Percentiles rank a stretch among this genome's conserved stretches.
These are phyloP conservation scores for Apiotrichum domesticum DNA, from an alignment of 1,284 basidiomycete species.

Conservation along the genomic window DNA sequence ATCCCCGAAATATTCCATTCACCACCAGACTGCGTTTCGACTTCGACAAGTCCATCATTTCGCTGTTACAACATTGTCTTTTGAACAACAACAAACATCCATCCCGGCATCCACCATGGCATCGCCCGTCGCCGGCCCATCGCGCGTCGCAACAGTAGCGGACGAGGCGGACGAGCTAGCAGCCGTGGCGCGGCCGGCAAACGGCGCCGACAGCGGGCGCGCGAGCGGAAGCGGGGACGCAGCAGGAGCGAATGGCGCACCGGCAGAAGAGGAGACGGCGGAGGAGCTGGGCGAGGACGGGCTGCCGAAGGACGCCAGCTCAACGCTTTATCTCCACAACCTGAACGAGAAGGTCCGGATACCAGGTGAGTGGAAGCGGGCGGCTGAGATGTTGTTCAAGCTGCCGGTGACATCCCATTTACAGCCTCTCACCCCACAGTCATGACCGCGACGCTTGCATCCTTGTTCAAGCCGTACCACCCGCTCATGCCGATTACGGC, in stretches of 20 bases:
- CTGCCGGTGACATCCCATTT: too few relatives aligned
- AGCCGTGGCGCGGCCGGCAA: constrained; percentile 4
- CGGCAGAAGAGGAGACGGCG: constrained; percentile 10
- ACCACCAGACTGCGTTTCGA: too few relatives aligned
- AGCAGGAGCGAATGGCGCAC: background rate
- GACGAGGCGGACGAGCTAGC: constrained; percentile 22
- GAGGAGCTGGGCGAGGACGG: constrained; percentile 27
- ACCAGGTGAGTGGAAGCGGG: constrained; percentile 53
- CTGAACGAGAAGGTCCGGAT: constrained; percentile 94
- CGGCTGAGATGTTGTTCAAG: too few relatives aligned
- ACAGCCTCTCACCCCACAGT: constrained; percentile 49
- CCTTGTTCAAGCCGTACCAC: constrained; percentile 89
- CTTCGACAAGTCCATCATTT: too few relatives aligned
- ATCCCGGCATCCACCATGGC: constrained; percentile 4
- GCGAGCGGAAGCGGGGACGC: background rate
- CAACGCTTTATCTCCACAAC: constrained; percentile 95
- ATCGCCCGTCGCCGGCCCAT: constrained; percentile 13
- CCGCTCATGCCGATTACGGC: constrained; percentile 87
- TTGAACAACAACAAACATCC: background rate
- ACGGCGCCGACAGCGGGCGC: background rate
- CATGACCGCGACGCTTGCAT: constrained; percentile 78
- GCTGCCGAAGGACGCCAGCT: constrained; percentile 52
- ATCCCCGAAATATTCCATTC: background rate
- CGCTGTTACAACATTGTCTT: too few relatives aligned
- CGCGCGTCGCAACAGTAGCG: constrained; percentile 18